Conservation (phyloP, 2,329 filamentous ascomycete species). For the Cytospora leucostoma region DNA sequence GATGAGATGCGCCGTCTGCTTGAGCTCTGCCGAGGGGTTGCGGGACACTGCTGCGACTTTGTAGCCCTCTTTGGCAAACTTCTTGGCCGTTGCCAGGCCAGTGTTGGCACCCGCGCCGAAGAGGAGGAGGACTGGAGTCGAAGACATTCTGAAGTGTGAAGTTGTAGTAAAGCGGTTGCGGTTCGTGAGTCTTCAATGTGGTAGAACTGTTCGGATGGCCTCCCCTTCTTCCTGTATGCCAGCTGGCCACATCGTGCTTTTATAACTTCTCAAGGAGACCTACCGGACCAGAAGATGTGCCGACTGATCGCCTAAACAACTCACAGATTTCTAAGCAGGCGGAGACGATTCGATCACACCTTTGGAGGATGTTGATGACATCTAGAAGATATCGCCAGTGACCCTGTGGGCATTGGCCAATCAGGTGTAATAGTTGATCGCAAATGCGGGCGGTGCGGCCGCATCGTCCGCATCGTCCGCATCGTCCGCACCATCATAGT, state of each 20-base stretch:
- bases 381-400: background rate
- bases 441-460: background rate
- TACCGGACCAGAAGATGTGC: background rate
- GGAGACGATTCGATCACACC: background rate
- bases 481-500: background rate
- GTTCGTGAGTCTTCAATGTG: background rate
- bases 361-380: background rate
- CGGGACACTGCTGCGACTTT: constrained; percentile 44
- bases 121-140: constrained; percentile 39
- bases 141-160: constrained; percentile 22
- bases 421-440: background rate
- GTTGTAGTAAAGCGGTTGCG: background rate
- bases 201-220: background rate
- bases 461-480: background rate
- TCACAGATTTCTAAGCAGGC: background rate
- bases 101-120: constrained; percentile 47
- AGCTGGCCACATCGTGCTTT: no score
- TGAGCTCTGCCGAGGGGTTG: constrained; percentile 35
- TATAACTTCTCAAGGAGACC: background rate
- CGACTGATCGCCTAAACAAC: background rate
- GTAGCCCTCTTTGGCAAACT: constrained; percentile 46
- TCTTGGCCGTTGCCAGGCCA: constrained; percentile 39
- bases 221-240: no score
- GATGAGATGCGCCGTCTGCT: constrained; percentile 34
- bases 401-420: background rate